A percentile compares a stretch with the other conserved stretches of the same genome.
These are phyloP conservation scores for Fusarium sp. DNA, from an alignment of 2,329 filamentous ascomycete genomes.

Conservation along the genomic window DNA sequence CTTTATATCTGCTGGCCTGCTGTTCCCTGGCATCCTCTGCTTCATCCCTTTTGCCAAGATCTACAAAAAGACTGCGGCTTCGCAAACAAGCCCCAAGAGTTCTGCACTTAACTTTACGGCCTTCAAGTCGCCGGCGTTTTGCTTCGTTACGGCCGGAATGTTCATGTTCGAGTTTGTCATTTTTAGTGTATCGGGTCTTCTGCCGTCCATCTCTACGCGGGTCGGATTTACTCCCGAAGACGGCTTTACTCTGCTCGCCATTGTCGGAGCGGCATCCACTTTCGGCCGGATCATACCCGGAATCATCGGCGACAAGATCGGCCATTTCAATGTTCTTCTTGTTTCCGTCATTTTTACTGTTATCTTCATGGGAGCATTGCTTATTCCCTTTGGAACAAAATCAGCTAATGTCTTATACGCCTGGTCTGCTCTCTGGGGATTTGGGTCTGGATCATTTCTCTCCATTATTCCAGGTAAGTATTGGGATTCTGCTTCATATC, in stretches of 20 bases:
- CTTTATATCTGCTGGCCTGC: constrained; percentile 48
- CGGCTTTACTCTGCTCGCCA: constrained; percentile 61
- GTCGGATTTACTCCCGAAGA: constrained; percentile 54
- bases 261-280: constrained; percentile 60
- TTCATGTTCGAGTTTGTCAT: constrained; percentile 65
- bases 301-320: constrained; percentile 58
- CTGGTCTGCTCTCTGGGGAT: constrained; percentile 63
- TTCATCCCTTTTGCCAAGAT: constrained; percentile 53
- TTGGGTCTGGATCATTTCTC: constrained; percentile 65
- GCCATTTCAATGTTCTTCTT: constrained; percentile 59
- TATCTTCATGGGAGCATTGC: constrained; percentile 58
- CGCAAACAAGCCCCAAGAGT: constrained; percentile 30
- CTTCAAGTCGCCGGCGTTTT: constrained; percentile 59
- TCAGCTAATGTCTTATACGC: constrained; percentile 58
- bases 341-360: constrained; percentile 53
- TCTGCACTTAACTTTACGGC: constrained; percentile 56
- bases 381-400: constrained; percentile 61
- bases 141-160: constrained; percentile 58
- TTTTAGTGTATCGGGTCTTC: constrained; percentile 62
- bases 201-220: constrained; percentile 62
- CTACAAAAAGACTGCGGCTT: constrained; percentile 11
- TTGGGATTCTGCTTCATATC: background rate
- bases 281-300: constrained; percentile 62
- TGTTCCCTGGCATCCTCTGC: constrained; percentile 52
- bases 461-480: constrained; percentile 55